These are phyloP conservation scores for Phytophthora parvispora DNA, from an alignment of 352 stramenopile genomes.

Conservation along the genomic window DNA sequence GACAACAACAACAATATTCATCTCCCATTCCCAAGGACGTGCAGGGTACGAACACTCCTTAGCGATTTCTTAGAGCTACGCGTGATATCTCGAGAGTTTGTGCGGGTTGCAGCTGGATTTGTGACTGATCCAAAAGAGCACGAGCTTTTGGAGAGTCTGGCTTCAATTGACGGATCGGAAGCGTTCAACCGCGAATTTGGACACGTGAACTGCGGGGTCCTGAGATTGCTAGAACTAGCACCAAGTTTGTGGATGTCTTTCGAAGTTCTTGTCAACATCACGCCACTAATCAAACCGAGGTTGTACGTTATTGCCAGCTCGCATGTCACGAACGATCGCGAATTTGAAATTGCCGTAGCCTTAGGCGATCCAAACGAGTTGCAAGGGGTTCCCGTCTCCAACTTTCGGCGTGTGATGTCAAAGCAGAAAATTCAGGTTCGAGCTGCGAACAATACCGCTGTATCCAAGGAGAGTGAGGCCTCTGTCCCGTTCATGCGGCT, in stretches of 20 bases:
- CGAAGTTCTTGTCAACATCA: constrained; percentile 89
- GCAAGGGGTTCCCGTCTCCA: too few species aligned
- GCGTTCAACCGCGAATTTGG: constrained; percentile 90
- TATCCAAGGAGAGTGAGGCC: too few species aligned
- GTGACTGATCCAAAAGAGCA: constrained; percentile 49
- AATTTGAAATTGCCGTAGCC: too few species aligned
- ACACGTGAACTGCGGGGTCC: constrained; percentile 72
- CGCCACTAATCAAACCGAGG: constrained; percentile 88
- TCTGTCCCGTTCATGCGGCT: too few species aligned
- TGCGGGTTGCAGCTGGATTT: constrained; percentile 66
- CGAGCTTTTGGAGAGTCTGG: constrained; percentile 53
- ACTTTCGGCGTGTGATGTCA: too few species aligned
- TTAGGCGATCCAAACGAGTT: too few species aligned
- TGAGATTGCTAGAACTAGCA: constrained; percentile 79
- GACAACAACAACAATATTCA: constrained; percentile 28
- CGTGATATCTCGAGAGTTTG: constrained; percentile 63
- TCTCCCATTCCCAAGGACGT: constrained; percentile 91
- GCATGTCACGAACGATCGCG: constrained; percentile 55
- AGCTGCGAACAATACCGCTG: too few species aligned
- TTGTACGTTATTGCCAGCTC: constrained; percentile 97
- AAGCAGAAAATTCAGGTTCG: too few species aligned
- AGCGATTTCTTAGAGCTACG: constrained; percentile 93
- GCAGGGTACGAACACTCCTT: constrained; percentile 90
- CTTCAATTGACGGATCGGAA: constrained; percentile 75
- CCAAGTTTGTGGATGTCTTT: constrained; percentile 56